phyloP scores from a whole-genome alignment of 2,329 filamentous ascomycete species.

The Colletotrichum trifolii region DNA sequence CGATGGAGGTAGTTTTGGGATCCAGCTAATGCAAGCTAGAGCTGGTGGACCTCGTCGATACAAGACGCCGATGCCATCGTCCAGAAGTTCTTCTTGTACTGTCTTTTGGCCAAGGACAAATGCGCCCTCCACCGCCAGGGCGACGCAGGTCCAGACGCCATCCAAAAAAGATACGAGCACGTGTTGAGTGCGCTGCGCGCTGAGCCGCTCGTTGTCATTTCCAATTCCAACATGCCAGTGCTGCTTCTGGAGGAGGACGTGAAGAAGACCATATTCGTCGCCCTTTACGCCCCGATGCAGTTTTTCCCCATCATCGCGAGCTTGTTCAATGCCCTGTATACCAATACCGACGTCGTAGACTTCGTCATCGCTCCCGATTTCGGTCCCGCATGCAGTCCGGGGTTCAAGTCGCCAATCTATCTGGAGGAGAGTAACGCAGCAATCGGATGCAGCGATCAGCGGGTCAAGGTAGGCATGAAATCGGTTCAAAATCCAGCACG shows the following conservation, averaged over 20 bases:
- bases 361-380: constrained; percentile 31
- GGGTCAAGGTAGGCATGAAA: constrained; percentile 38
- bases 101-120: constrained; percentile 53
- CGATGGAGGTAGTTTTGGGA: too few species aligned
- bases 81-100: constrained; percentile 58
- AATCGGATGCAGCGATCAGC: constrained; percentile 47
- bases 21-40: constrained; percentile 1
- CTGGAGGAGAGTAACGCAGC: constrained; percentile 35
- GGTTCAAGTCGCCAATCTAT: constrained; percentile 7
- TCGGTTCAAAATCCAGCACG: too few species aligned
- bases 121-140: constrained; percentile 53
- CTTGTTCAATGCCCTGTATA: constrained; percentile 45
- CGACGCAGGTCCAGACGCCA: constrained; percentile 39
- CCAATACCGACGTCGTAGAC: constrained; percentile 36
- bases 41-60: constrained; percentile 49
- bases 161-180: constrained; percentile 45
- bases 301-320: constrained; percentile 48
- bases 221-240: constrained; percentile 45
- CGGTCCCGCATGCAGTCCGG: constrained; percentile 26
- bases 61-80: constrained; percentile 59
- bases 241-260: constrained; percentile 52
- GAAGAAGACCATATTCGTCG: constrained; percentile 48
- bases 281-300: constrained; percentile 47
- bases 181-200: constrained; percentile 47
- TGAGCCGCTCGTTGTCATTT: constrained; percentile 47